A percentile compares a stretch with the other conserved stretches of the same genome.
These are phyloP conservation scores for Cryphonectria carpinicola DNA, from an alignment of 2,329 filamentous ascomycete genomes.

Conservation along the genomic window DNA sequence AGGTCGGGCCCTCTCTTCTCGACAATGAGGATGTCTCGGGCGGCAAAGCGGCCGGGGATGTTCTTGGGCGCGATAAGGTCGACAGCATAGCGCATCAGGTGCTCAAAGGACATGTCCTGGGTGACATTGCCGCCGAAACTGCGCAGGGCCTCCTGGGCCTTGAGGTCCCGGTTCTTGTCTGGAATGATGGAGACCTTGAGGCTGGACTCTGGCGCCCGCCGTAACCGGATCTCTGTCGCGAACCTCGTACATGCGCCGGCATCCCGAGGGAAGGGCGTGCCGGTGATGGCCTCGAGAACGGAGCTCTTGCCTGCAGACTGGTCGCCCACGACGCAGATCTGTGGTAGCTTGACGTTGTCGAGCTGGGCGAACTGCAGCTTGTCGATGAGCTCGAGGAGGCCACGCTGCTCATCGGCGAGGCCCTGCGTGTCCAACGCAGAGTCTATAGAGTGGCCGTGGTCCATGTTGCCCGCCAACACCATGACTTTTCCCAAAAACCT, in stretches of 20 bases:
- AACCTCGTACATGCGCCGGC: constrained; percentile 66
- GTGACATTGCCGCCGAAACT: constrained; percentile 54
- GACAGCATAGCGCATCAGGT: constrained; percentile 55
- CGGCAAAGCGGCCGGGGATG: constrained; percentile 54
- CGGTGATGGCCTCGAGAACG: constrained; percentile 65
- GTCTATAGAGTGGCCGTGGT: constrained; percentile 44
- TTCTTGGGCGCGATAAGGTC: constrained; percentile 56
- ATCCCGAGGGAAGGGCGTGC: constrained; percentile 63
- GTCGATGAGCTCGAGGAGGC: constrained; percentile 59
- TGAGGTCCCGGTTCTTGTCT: constrained; percentile 50
- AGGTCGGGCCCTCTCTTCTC: constrained; percentile 63
- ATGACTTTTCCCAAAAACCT: neutral
- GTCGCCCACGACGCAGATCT: constrained; percentile 68
- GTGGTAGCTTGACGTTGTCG: constrained; percentile 52
- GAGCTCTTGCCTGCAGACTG: constrained; percentile 68
- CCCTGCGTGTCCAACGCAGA: constrained; percentile 53
- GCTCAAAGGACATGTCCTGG: constrained; percentile 50
- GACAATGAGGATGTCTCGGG: constrained; percentile 58
- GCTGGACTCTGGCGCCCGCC: constrained; percentile 48
- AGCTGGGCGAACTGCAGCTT: constrained; percentile 43
- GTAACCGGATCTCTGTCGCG: constrained; percentile 62
- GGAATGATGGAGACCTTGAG: constrained; percentile 60
- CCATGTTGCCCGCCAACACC: constrained; percentile 23
- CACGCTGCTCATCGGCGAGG: constrained; percentile 58
- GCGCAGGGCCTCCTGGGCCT: constrained; percentile 51